phyloP scores from a whole-genome alignment of 306 rosid genomes.

The Castanea sativa region DNA sequence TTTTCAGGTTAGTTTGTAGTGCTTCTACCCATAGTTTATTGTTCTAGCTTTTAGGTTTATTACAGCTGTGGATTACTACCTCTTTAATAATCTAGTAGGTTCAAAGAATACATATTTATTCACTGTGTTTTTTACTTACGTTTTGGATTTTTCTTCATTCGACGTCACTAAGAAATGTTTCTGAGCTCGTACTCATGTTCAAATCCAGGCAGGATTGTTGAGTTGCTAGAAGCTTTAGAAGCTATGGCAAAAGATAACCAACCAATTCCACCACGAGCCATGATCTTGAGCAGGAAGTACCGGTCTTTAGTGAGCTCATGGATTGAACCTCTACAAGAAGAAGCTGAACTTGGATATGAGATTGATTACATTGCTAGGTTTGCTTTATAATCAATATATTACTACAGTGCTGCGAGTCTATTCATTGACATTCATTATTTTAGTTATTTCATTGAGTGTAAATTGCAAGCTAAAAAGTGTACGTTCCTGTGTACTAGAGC shows the following conservation, averaged over 20 bases:
- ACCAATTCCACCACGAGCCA: conserved; percentile 80
- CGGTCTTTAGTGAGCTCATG: conserved; percentile 93
- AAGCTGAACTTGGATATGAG: conserved; percentile 96
- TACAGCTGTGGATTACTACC: not conserved
- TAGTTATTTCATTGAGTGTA: not conserved
- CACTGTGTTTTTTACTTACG: not conserved
- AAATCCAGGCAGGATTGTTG: conserved; percentile 76
- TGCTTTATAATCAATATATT: conserved; percentile 1
- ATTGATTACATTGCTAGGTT: conserved; percentile 94
- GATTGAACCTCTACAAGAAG: conserved; percentile 98
- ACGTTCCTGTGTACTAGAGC: not conserved
- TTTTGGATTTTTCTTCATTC: not conserved
- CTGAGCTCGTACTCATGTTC: conserved; percentile 31
- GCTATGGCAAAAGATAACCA: conserved; percentile 78
- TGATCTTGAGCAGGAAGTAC: conserved; percentile 94
- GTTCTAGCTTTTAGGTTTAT: not conserved
- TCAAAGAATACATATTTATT: not conserved
- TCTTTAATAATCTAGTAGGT: not conserved
- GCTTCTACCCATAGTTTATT: not conserved
- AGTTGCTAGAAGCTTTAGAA: conserved; percentile 86
- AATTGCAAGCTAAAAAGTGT: not conserved
- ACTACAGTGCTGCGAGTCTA: conserved; percentile 16
- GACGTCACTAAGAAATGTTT: not conserved
- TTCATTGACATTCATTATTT: not conserved
- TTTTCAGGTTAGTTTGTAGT: not conserved